Percentiles rank a stretch among this genome's conserved stretches.
These are phyloP conservation scores for Linnemannia exigua DNA, from an alignment of 192 early-diverging fungal species.

Conservation along the genomic window DNA sequence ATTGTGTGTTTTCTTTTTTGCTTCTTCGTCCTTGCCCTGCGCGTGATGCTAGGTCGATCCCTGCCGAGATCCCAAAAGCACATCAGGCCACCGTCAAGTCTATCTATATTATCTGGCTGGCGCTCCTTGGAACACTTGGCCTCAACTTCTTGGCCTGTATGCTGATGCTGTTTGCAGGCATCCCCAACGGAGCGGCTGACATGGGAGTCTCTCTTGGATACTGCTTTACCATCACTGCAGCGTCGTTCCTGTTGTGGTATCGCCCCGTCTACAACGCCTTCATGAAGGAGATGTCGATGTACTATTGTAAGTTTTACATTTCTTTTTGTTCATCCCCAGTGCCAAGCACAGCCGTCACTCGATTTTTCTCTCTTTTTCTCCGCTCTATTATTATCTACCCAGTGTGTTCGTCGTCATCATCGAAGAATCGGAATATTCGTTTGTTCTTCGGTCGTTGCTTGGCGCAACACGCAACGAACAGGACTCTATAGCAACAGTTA, in stretches of 20 bases:
- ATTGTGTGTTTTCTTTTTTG: neutral
- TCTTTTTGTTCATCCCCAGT: neutral
- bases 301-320: constrained; percentile 73
- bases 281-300: constrained; percentile 88
- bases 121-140: constrained; percentile 75
- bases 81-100: constrained; percentile 75
- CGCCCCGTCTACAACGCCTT: constrained; percentile 91
- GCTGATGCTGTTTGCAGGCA: constrained; percentile 76
- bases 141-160: constrained; percentile 88
- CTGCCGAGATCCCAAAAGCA: constrained; percentile 75
- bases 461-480: neutral
- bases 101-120: constrained; percentile 83
- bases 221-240: constrained; percentile 80
- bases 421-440: neutral
- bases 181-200: constrained; percentile 79
- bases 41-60: constrained; percentile 63
- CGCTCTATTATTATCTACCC: constrained; percentile 9
- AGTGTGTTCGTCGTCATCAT: neutral
- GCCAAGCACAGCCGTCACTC: neutral
- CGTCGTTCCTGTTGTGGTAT: constrained; percentile 91
- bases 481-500: neutral
- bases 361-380: constrained; percentile 4
- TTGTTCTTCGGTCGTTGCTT: neutral
- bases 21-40: neutral
- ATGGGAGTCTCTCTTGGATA: constrained; percentile 84